Base-by-base conservation (phyloP, 129 eudicot species). In the Chrysanthemum lavandulifolium region DNA sequence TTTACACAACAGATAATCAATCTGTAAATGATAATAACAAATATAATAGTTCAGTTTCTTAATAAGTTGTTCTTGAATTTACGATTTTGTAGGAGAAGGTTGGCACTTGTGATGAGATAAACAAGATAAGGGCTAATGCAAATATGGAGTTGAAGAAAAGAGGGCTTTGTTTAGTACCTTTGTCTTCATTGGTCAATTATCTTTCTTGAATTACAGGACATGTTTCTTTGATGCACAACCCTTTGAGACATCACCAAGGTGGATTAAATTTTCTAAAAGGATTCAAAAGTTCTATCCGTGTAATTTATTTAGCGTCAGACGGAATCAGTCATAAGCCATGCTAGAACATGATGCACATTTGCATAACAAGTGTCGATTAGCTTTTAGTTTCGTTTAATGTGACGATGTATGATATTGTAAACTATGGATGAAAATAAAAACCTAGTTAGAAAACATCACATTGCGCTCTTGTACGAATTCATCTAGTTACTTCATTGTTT, bases 91-190 rank as follows among this genome's bases (percentile, higher is more conserved):
- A 87, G 92, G 83, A 76, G 72, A 79, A 82, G 58, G 73, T 58
- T 65, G 69, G 61, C 49, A 62, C 15, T 5, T 12, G 16, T 66
- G 72, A 47, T 43, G 85, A 71, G 53, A 52, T 62, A 80, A 70
- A 57, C 51, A 74, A 69, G 73, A 76, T 74, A 77, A 73, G 6
- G 66, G 71, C 18, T 27, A 57, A 54, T 58, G 21, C 67, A 67
- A 54, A 70, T 65, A 79, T 84, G 47, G 84, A 80, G 75, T 69
- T 87, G 72, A 79, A 80, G 88, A 85, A 78, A 83, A 81, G 81
- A 52, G 95, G 90, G 51, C 86, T 88, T 73, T 88, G 95, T 77
- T 83, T 88, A 78, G 90, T 82, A 72, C 95, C 95, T 23, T 80
- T 85, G 61, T 85, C 95, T 19, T 61, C 84, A 61, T 76, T 85